These are phyloP conservation scores for Xylaria multiplex DNA, from an alignment of 2,329 filamentous ascomycete genomes.

Conservation along the genomic window DNA sequence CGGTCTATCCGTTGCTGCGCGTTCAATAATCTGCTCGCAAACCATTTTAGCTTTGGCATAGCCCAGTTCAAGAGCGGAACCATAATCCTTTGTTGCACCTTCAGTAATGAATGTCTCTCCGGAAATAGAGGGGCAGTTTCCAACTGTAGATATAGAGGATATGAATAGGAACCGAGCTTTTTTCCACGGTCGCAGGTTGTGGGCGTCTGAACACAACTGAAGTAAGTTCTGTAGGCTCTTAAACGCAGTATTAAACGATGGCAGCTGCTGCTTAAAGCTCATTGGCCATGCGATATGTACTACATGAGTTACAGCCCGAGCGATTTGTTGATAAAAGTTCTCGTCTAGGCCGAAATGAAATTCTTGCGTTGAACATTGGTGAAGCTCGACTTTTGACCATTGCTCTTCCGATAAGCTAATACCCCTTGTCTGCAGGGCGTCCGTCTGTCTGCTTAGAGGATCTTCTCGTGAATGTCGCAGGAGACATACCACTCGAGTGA, in stretches of 20 bases:
- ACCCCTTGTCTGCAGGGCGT: background rate
- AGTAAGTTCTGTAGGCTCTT: constrained; percentile 19
- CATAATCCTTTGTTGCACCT: constrained; percentile 46
- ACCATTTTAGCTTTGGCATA: constrained; percentile 59
- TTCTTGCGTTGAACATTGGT: background rate
- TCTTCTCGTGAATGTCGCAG: background rate
- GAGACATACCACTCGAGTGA: constrained; percentile 6
- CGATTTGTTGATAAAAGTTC: background rate
- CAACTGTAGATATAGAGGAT: constrained; percentile 46
- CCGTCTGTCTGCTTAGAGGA: background rate
- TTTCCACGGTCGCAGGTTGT: background rate
- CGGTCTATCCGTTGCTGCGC: constrained; percentile 47
- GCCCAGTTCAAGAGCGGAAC: constrained; percentile 40
- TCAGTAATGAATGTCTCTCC: constrained; percentile 49
- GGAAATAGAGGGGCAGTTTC: constrained; percentile 28
- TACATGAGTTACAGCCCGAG: constrained; percentile 27
- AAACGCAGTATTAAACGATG: constrained; percentile 35
- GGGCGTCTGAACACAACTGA: constrained; percentile 1
- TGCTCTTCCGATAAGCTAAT: background rate
- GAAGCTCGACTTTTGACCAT: background rate
- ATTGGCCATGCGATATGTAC: constrained; percentile 39
- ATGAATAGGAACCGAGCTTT: constrained; percentile 43
- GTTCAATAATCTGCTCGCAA: constrained; percentile 57
- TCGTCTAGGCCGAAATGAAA: constrained; percentile 2
- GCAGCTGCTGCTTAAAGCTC: constrained; percentile 36